Evolutionary conservation across 1,284 basidiomycete species (phyloP), one percentile per base, ranked within the genome.

Genomic region (Gomphus sp.): DNA sequence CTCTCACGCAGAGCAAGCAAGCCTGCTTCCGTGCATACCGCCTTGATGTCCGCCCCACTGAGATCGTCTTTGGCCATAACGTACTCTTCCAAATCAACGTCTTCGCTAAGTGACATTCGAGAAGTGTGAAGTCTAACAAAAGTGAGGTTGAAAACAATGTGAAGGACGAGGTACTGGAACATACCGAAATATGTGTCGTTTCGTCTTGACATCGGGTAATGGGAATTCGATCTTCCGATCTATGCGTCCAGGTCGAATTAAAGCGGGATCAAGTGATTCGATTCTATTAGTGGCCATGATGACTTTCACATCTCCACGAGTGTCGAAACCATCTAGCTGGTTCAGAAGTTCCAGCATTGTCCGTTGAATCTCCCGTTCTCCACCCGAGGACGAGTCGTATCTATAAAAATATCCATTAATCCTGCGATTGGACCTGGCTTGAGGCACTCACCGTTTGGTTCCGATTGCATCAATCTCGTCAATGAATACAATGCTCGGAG

Each of bases 391-490:
- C 43, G 93, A 96, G 66, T 99, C 97, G 71, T 99, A 91, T 62
- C 88, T 91, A 56, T 56, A 50, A 49, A 36, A 48, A 12, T 70
- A 64, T 52, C 74, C 65, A 65, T 72, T 57, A 74, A 73, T 11
- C 52, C 73, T 72, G 61, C 34, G 31, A 37, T 16, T 51, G 55
- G 33, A 34, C 16, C 39, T 59, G 28, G 3, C 28, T 31, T 33
- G 16, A 36, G 25, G 31, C 39, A 70, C 82, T 61, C 69, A 97
- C 80, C 96, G 89, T 75, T 99, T 99, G 4, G 96, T 99, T 68
- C 97, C 97, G 68, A 99, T 85, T 36, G 97, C 97, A 69, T 99
- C 97, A 62, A 99, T 92, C 72, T 99, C 97, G 71, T 99, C 97
- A 70, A 99, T 99, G 73, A 99, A 99, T 43, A 99, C 93, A 64